Percentiles rank a stretch among this genome's conserved stretches.
Evolutionary conservation across 768 basidiomycete genomes (phyloP).

Genomic region (Rhodosporidiobolus sp.): DNA sequence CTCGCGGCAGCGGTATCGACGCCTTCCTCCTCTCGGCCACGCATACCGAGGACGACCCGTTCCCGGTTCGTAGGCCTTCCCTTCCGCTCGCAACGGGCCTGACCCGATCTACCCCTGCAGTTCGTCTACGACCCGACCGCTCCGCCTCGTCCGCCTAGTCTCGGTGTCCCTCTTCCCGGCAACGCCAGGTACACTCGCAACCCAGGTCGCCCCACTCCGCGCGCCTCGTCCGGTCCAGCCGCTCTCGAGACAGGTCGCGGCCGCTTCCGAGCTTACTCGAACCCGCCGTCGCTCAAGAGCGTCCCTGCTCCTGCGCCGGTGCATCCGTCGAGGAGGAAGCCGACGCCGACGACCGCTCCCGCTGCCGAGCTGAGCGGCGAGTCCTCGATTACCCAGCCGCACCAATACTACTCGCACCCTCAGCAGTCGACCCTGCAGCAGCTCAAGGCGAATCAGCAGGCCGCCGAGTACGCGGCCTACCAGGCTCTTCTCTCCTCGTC

Average conservation of each 20-base stretch:
- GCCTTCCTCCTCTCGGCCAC: conserved; percentile 18
- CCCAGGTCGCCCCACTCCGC: conserved; percentile 12
- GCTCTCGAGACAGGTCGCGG: neutral
- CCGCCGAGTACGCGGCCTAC: neutral
- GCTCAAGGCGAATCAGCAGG: too few species aligned
- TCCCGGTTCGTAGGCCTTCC: neutral
- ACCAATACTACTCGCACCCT: too few species aligned
- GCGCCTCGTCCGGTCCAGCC: conserved; percentile 9
- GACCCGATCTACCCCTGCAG: neutral
- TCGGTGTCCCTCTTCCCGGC: conserved; percentile 25
- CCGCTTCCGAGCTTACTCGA: neutral
- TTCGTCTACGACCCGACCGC: conserved; percentile 3
- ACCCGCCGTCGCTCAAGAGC: neutral
- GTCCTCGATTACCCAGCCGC: too few species aligned
- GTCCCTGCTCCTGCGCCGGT: neutral
- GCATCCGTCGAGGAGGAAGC: neutral
- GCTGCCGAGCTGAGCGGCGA: too few species aligned
- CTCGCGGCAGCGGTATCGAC: conserved; percentile 21
- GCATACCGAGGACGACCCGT: conserved; percentile 13
- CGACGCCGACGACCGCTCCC: neutral
- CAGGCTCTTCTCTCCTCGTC: too few species aligned
- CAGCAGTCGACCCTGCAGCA: too few species aligned
- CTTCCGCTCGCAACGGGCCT: neutral
- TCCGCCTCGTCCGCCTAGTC: neutral
- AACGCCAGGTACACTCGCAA: conserved; percentile 31